Evolutionary conservation across 108 stramenopile species (phyloP), one percentile per base, ranked within the genome.

Genomic region (Asterionellopsis glacialis): DNA sequence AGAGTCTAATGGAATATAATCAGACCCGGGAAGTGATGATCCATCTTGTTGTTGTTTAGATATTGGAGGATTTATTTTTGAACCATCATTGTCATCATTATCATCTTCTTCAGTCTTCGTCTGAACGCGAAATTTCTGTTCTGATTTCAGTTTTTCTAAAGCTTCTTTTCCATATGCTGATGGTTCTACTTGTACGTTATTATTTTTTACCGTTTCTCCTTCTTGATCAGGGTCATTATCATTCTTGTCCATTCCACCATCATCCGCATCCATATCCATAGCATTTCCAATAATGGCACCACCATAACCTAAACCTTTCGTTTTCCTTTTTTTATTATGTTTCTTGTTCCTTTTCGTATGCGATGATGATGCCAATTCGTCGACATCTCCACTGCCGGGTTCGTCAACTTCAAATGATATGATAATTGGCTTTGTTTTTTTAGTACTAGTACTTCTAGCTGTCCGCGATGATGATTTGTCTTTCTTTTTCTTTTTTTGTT

Each of bases 81-180:
- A 33, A 33, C 7, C 7, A 2, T 33, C 33, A 33, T 33, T 33
- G 5, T 33, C 7, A 33, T 33, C 33, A 33, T 33, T 9, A 4
- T 48, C 9, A 21, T 19, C 9, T 48, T 48, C 9, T 48, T 2
- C 1, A 4, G 2, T 21, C 21, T 48, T 48, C n/a, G n/a, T n/a
- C n/a, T n/a, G n/a, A n/a, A n/a, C n/a, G 5, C 21, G 16, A 21
- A 48, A 48, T 48, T 73, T 70, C 42, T 88, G 86, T 70, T 82
- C 77, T 47, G 68, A 51, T 45, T 71, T 76, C 14, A 88, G 60
- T 56, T 60, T 58, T 45, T 82, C 73, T 59, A 88, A 57, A 14
- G 80, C 83, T 10, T 73, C 81, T 58, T 50, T 77, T 28, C 77
- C 78, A 53, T 88, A 88, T 16, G 52, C 55, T 14, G 69, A 23